These are phyloP conservation scores for Massospora cicadina DNA, from an alignment of 371 early-diverging fungal genomes.

Conservation along the genomic window DNA sequence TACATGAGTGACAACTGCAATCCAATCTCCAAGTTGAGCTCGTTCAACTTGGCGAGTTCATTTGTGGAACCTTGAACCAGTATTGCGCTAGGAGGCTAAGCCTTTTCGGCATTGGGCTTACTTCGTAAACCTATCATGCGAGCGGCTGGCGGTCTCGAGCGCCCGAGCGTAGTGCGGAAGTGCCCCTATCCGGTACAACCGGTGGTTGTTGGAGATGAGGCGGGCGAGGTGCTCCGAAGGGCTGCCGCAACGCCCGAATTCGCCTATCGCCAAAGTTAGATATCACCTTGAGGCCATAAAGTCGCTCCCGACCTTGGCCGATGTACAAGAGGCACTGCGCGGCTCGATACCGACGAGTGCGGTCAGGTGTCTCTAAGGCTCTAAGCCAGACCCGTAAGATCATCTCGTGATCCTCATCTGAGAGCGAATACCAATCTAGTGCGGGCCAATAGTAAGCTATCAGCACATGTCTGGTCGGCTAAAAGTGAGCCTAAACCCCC, in stretches of 20 bases:
- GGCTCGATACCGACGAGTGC: background rate
- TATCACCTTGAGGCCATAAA: background rate
- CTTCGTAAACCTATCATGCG: background rate
- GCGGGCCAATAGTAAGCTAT: too few relatives aligned
- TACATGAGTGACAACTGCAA: background rate
- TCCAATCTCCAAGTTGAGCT: constrained; percentile 7
- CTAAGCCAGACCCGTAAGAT: constrained; percentile 2
- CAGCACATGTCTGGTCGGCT: too few relatives aligned
- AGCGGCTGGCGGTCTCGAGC: background rate
- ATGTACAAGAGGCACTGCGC: constrained; percentile 2
- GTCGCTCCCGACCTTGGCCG: background rate
- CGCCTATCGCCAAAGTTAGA: background rate
- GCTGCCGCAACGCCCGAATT: background rate
- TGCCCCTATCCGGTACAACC: background rate
- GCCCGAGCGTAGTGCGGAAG: background rate
- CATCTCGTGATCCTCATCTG: background rate
- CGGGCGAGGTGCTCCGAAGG: background rate
- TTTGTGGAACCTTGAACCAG: background rate
- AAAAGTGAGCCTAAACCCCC: too few relatives aligned
- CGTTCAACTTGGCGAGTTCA: background rate
- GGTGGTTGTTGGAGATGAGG: background rate
- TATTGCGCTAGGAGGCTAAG: background rate
- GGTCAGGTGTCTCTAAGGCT: background rate
- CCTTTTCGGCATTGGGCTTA: background rate
- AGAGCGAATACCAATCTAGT: constrained; percentile 6